These are phyloP conservation scores for Lyophyllum shimeji DNA, from an alignment of 768 basidiomycete species.

Conservation along the genomic window DNA sequence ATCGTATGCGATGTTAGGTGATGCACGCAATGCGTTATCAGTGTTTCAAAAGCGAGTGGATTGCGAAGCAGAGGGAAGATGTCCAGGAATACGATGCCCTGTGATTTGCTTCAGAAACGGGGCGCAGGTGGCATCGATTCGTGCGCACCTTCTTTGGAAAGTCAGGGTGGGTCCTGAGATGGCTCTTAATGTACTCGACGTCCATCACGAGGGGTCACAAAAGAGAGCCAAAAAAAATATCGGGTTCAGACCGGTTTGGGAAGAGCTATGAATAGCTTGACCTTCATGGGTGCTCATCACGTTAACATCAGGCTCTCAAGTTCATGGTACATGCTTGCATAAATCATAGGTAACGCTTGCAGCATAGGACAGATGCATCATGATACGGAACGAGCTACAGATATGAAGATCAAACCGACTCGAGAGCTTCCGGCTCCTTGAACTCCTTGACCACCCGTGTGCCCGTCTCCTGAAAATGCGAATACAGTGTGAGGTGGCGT, in stretches of 20 bases:
- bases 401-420: constrained; percentile 71
- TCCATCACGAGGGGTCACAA: constrained; percentile 58
- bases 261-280: neutral
- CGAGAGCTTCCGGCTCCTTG: constrained; percentile 95
- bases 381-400: constrained; percentile 28
- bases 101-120: neutral
- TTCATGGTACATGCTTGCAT: constrained; percentile 13
- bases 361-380: constrained; percentile 34
- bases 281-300: neutral
- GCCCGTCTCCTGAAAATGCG: constrained; percentile 76
- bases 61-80: constrained; percentile 91
- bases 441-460: constrained; percentile 93
- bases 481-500: constrained; percentile 7
- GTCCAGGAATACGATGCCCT: constrained; percentile 93
- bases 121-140: neutral
- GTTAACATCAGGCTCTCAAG: neutral
- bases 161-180: constrained; percentile 63
- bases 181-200: constrained; percentile 64
- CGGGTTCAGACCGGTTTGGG: neutral
- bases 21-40: constrained; percentile 86
- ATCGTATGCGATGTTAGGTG: constrained; percentile 82
- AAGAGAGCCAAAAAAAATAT: constrained; percentile 7
- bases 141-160: constrained; percentile 84
- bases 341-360: constrained; percentile 23
- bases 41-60: constrained; percentile 84